These are phyloP conservation scores for Neurospora sp. DNA, from an alignment of 495 filamentous ascomycete genomes.

Conservation along the genomic window DNA sequence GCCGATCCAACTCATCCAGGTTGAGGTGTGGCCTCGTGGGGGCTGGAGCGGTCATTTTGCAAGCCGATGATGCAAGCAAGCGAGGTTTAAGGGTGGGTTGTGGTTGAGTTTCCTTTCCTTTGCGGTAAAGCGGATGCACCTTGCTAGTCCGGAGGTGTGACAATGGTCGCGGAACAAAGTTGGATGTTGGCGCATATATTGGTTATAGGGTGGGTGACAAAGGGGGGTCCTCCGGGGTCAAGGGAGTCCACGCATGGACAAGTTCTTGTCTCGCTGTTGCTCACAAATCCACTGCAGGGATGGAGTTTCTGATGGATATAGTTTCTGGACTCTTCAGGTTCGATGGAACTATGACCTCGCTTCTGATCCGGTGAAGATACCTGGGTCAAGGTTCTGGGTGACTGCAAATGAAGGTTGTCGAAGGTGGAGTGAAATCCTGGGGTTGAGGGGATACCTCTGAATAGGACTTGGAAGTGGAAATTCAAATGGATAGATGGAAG, in stretches of 20 bases:
- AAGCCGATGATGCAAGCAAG: background rate
- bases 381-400: background rate
- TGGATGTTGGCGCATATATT: background rate
- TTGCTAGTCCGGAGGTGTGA: background rate
- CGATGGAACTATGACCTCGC: background rate
- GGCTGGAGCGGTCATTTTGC: constrained; percentile 28
- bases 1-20: constrained; percentile 32
- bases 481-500: background rate
- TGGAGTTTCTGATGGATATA: background rate
- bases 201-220: background rate
- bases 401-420: background rate
- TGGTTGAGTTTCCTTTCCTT: background rate
- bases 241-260: background rate
- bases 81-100: background rate
- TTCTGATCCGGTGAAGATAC: background rate
- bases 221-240: background rate
- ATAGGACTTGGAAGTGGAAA: background rate
- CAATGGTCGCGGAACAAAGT: background rate
- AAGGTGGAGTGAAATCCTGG: background rate
- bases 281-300: background rate
- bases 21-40: constrained; percentile 13
- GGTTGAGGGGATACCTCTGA: background rate
- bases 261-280: background rate
- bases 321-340: background rate
- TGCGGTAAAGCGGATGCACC: background rate